Base-by-base conservation (phyloP, 495 filamentous ascomycete species). In the Aspergillus bertholletiae region DNA sequence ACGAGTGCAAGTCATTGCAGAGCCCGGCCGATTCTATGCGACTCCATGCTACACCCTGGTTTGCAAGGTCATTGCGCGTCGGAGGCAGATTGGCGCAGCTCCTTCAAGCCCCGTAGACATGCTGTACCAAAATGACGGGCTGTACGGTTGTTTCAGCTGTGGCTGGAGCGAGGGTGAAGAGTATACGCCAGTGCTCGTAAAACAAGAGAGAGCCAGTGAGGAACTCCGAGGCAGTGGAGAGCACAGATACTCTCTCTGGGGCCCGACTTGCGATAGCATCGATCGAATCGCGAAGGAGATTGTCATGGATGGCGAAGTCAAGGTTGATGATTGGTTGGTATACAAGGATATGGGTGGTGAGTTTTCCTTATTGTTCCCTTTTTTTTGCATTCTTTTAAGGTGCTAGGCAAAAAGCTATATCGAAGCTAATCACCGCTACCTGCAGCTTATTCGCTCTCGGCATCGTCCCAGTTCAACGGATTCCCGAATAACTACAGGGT, bases 51-150 rank as follows among this genome's bases (percentile, higher is more conserved):
- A 65, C 54, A 71, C 68, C 4, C 55, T 71, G 34, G 59, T 58
- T 1, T 70, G 60, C 46, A 59, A 58, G 9, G 62, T 73, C 12
- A 67, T 71, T 51, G 53, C 60, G 2, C 59, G 64, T 5, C 58
- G 70, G 8, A 35, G 57, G 2, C 61, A 65, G 53, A 54, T 47
- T 18, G 54, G 56, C 11, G 46, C n/a, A 41, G 54, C 49, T 20
- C 52, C 50, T 2, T 22, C 26, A 8, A 35, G 39, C 5, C 44
- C 54, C 1, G 35, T 57, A 28, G 61, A 68, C 21, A 73, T 69
- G 68, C 61, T 73, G 11, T 72, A 70, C 44, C 61, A 64, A 17
- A 70, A 70, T 51, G 70, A 73, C 49, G 70, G 70, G 1, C 37
- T 73, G 3, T 73, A 69, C 45, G 64, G 66, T 11, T 64, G 54